Base-by-base conservation (phyloP, 148 eudicot species). In the Euryodendron excelsum region DNA sequence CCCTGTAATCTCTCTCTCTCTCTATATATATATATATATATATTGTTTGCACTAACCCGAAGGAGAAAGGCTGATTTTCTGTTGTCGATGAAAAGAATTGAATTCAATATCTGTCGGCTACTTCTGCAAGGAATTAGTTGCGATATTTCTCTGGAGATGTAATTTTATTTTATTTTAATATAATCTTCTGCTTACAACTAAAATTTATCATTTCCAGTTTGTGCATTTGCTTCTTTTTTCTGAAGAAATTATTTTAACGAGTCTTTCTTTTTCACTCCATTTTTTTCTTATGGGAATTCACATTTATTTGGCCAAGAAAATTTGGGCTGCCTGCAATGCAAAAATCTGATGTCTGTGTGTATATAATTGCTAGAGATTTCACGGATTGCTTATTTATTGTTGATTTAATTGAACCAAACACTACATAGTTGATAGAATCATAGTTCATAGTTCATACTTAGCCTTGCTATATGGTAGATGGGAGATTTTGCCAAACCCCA, bases 1-100 rank as follows among this genome's bases (percentile, higher is more conserved):
- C 95, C 58, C 86, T 91, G 95, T 86, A 84, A 44, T 56, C 48
- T 31, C 69, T 41, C 66, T 27, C 17, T 41, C 78, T 10, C 72
- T 65, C 74, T 72, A 28, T 64, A 30, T 75, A 27, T 33, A 53
- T 68, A 33, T 41, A 41, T 41, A 41, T 41, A 41, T 41, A 3
- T 41, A 0, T 41, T 4, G 45, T 41, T 41, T 41, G 45, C 9
- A 41, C 45, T 41, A 41, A 41, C 44, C 45, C 4, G 45, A 41
- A 41, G 50, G 31, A 68, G 52, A 68, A 5, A 41, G 8, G 5
- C 9, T 41, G 45, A 41, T 41, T 41, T 41, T 41, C 45, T 41
- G 8, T 41, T 41, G 5, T 41, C 45, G 8, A 41, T 4, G 45
- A 41, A 41, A 41, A 41, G 45, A 41, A 41, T 41, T 41, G 45